phyloP scores from a whole-genome alignment of 148 eudicot genomes.

The Camellia japonica region DNA sequence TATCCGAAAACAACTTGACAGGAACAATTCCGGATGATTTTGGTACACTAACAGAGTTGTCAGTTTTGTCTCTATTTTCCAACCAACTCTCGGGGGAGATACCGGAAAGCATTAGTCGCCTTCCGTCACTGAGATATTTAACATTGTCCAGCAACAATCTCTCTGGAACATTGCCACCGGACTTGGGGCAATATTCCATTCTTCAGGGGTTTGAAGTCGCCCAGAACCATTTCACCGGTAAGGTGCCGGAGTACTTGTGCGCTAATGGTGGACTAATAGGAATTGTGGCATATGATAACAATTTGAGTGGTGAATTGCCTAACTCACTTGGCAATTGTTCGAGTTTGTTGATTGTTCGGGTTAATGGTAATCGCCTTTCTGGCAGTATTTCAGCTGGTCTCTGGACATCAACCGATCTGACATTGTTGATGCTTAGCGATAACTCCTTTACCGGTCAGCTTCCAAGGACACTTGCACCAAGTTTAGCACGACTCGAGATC shows the following conservation, averaged over 20 bases:
- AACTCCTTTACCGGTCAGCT: slow-evolving; percentile 32
- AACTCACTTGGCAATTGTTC: slow-evolving; percentile 28
- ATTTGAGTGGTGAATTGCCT: slow-evolving; percentile 35
- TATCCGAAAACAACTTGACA: slow-evolving; percentile 16
- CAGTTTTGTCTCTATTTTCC: slow-evolving; percentile 23
- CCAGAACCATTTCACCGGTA: slow-evolving; percentile 16
- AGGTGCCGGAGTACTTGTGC: slow-evolving; percentile 26
- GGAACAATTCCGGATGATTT: slow-evolving; percentile 35
- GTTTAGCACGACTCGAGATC: slow-evolving; percentile 23
- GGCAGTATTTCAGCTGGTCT: slow-evolving; percentile 32
- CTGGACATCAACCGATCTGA: slow-evolving; percentile 27
- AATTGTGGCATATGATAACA: slow-evolving; percentile 21
- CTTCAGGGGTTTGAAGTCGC: background rate
- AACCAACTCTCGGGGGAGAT: slow-evolving; percentile 36
- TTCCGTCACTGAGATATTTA: slow-evolving; percentile 20
- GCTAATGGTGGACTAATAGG: slow-evolving; percentile 17
- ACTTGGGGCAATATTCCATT: slow-evolving; percentile 31
- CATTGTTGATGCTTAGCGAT: slow-evolving; percentile 16
- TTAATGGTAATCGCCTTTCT: slow-evolving; percentile 27
- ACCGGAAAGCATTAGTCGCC: slow-evolving; percentile 20
- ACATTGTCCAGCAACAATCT: slow-evolving; percentile 26
- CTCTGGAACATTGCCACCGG: slow-evolving; percentile 35
- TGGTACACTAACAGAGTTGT: slow-evolving; percentile 24
- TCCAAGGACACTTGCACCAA: slow-evolving; percentile 20
- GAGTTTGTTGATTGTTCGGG: slow-evolving; percentile 22